Conservation (phyloP, 345 rosid genomes). For the Nasturtium officinale region DNA sequence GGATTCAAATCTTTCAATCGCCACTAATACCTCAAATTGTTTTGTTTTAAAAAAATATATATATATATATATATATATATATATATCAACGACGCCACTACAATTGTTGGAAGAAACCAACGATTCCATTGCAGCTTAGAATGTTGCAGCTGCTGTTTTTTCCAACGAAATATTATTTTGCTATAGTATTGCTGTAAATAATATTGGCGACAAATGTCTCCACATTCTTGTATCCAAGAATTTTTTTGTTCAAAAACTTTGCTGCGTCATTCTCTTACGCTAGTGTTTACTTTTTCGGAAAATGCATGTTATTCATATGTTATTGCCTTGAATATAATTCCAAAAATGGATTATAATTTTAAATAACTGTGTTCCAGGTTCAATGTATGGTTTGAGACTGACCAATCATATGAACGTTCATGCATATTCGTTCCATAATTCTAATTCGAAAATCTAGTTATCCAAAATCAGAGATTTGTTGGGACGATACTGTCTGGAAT, state of each 20-base stretch:
- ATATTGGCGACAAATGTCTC: not conserved
- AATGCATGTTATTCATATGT: constrained; percentile 22
- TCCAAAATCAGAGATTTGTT: constrained; percentile 40
- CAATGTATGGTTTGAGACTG: constrained; percentile 37
- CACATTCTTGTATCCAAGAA: not conserved
- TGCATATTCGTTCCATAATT: constrained; percentile 20
- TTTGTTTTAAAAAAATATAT: too few species aligned
- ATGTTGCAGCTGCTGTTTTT: not conserved
- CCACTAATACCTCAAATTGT: not conserved
- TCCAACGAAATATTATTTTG: not conserved
- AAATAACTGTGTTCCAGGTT: constrained; percentile 5
- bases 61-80: too few species aligned
- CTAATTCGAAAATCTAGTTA: constrained; percentile 23
- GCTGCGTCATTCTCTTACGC: not conserved
- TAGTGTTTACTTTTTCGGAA: not conserved
- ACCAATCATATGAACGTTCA: constrained; percentile 35
- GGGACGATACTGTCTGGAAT: constrained; percentile 42
- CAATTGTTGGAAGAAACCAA: not conserved
- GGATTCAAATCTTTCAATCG: too few species aligned
- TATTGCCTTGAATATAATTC: constrained; percentile 15
- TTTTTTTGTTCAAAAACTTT: not conserved
- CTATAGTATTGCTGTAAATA: not conserved
- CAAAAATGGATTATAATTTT: constrained; percentile 24
- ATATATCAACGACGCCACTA: not conserved
- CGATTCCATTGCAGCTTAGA: not conserved